Base-by-base conservation (phyloP, 148 eudicot genomes). In the Rhododendron griersonianum region DNA sequence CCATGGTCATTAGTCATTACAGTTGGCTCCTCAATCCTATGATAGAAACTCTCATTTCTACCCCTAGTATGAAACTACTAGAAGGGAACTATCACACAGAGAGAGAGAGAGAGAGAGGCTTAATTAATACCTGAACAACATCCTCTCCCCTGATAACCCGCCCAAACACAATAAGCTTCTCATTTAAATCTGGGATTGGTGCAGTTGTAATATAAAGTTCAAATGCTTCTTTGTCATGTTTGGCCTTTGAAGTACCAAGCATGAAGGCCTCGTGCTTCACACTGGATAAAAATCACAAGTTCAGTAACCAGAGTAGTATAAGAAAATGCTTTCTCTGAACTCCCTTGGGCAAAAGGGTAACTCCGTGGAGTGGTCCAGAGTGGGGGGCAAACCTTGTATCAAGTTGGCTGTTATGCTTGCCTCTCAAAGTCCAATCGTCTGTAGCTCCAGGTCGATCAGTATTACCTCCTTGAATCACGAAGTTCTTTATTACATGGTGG, bases 211-310 rank as follows among this genome's bases (percentile, higher is more conserved):
- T 95, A 74, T 89, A 94, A 13, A 95, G 91, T 84, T 95, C 95
- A 84, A 95, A 95, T 53, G 87, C 92, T 84, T 84, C 92, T 33
- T 53, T 88, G 59, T 92, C 94, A 53, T 80, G 89, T 89, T 90
- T 95, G 74, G 63, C 74, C 91, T 94, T 95, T 41, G 98, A 93
- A 63, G 98, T 95, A 51, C 98, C 98, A 65, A 95, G 91, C 98
- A 95, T 95, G 89, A 95, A 95, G 18, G 98, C 98, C 86, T 95
- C 98, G 75, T 95, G 98, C 93, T 95, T 95, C 84, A 91, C 87
- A 84, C 98, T 95, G 93, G 84, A 85, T 35, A 47, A 28, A 13
- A 47, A 80, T 44, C 80, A 48, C 6, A 85, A 80, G 10, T 61
- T 85, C 11, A 69, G 18, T 51, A 7, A 83, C 35, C 81, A 15